phyloP scores from a whole-genome alignment of 1,139 yeast genomes.

The Geotrichum reessii region DNA sequence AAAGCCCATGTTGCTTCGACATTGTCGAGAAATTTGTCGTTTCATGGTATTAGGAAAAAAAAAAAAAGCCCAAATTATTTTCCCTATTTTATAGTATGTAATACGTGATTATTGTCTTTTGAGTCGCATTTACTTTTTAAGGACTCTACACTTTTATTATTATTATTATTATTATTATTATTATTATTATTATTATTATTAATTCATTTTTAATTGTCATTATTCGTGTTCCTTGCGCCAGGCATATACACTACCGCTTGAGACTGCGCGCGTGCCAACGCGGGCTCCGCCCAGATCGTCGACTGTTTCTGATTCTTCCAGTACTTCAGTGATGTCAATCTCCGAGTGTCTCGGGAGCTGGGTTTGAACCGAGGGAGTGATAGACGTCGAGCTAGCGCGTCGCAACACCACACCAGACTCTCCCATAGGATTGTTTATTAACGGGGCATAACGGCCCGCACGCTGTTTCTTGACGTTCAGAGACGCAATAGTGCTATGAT shows the following conservation, averaged over 20 bases:
- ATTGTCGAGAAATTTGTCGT: not conserved
- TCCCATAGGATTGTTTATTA: not conserved
- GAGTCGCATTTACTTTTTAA: not conserved
- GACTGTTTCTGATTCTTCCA: not conserved
- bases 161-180: not conserved
- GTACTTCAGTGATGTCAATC: not conserved
- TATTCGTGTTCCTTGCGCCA: not conserved
- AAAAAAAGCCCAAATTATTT: not conserved
- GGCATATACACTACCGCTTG: conserved; percentile 13
- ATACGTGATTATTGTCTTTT: not conserved
- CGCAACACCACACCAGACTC: not conserved
- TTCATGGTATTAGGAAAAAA: not conserved
- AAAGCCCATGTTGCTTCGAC: not conserved
- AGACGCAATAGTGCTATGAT: conserved; percentile 15
- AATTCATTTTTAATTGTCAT: not conserved
- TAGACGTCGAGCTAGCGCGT: not conserved
- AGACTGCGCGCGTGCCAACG: conserved; percentile 11
- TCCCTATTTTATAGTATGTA: not conserved
- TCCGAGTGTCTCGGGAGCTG: not conserved
- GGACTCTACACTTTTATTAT: not conserved
- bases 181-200: not conserved
- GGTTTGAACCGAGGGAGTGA: not conserved
- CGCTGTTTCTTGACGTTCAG: conserved; percentile 13
- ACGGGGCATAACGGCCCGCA: conserved; percentile 3
- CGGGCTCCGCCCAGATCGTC: conserved; percentile 6